Base-by-base conservation (phyloP, 2,329 filamentous ascomycete species). In the Fusarium clavum region DNA sequence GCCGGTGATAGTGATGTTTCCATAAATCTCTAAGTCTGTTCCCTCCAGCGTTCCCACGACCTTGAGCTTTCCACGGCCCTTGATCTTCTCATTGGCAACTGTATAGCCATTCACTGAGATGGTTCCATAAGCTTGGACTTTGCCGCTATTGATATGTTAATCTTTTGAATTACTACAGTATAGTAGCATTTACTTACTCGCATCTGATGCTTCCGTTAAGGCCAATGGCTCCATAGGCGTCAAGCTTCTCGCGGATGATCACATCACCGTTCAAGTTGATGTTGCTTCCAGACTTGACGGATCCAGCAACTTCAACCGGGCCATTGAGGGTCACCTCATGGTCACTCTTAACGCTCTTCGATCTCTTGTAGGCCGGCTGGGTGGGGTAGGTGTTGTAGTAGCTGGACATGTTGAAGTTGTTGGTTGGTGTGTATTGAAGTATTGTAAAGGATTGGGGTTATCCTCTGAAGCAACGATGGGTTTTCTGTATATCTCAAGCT, bases 121-220 rank as follows among this genome's bases (percentile, higher is more conserved):
- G 67, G 84, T 84, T 9, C 83, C 83, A 51, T 83, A 83, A 3
- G 82, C 82, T 65, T 84, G 84, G 63, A 85, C 77, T 49, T 78
- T 79, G 49, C 82, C 81, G 47, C 83, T 84, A 53, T 59, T 22
- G 7, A 9, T 20, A 18, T 20, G n/a, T 68, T 5, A 74, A 60
- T 6, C 18, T 40, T 18, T 16, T 5, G 6, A 5, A n/a, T 4
- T 3, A 14, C 2, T 4, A 4, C 12, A 6, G 6, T 9, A 18
- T 38, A 6, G 22, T 5, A 22, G 5, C 5, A 9, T 44, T 3
- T 48, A 77, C 82, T 57, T 71, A 84, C 83, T 78, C 77, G 79
- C 82, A 84, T 16, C 75, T 80, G 62, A 85, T 64, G 51, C 76
- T 82, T 38, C 83, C 83, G 20, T 79, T 78, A 29, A 85, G 77